These are phyloP conservation scores for Yamadazyma membranifaciens DNA, from an alignment of 1,139 yeast genomes.

Conservation along the genomic window DNA sequence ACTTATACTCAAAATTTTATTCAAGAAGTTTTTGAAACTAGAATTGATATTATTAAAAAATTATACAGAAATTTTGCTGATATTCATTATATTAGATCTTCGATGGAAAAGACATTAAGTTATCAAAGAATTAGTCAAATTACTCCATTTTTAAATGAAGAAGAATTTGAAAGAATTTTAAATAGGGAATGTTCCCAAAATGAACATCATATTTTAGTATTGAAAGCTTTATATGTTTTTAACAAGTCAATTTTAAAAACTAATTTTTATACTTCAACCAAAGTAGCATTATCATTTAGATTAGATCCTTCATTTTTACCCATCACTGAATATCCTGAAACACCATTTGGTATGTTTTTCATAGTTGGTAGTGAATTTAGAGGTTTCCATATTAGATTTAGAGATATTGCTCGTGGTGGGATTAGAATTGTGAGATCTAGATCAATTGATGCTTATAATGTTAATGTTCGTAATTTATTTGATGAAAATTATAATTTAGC, in stretches of 20 bases:
- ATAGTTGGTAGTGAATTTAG: slow-evolving; percentile 96
- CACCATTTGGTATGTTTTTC: slow-evolving; percentile 91
- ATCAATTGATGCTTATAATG: slow-evolving; percentile 79
- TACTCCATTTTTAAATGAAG: slow-evolving; percentile 71
- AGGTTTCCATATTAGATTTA: slow-evolving; percentile 95
- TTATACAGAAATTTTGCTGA: slow-evolving; percentile 92
- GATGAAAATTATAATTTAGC: slow-evolving; percentile 97
- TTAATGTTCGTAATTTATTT: slow-evolving; percentile 83
- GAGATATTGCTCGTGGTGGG: slow-evolving; percentile 98
- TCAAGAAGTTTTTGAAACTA: slow-evolving; percentile 68
- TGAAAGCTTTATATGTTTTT: slow-evolving; percentile 79
- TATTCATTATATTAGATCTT: slow-evolving; percentile 74
- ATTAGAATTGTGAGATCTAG: slow-evolving; percentile 92
- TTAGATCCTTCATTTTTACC: slow-evolving; percentile 87
- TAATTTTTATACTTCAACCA: slow-evolving; percentile 89
- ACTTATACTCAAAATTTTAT: slow-evolving; percentile 89
- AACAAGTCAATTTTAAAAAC: slow-evolving; percentile 89
- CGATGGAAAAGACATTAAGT: slow-evolving; percentile 78
- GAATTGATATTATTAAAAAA: slow-evolving; percentile 74
- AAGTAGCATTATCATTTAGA: slow-evolving; percentile 93
- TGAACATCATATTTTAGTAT: slow-evolving; percentile 74
- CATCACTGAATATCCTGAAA: slow-evolving; percentile 80
- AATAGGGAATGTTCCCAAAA: slow-evolving; percentile 76
- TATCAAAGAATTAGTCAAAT: slow-evolving; percentile 83
- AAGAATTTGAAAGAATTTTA: slow-evolving; percentile 69